phyloP scores from a whole-genome alignment of 2,329 filamentous ascomycete species.

The Cercospora nicotianae region DNA sequence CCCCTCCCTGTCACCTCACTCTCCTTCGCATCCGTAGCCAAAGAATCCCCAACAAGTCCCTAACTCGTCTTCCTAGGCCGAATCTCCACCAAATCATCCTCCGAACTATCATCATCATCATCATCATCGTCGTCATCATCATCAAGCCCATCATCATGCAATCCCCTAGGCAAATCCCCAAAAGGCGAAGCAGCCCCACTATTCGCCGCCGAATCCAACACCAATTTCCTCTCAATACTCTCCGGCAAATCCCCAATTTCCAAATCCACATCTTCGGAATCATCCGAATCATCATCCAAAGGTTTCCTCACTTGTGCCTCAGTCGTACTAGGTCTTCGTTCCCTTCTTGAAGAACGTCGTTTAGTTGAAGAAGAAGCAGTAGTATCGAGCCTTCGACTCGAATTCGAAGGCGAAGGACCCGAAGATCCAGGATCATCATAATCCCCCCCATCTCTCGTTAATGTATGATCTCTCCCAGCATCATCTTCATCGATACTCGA shows the following conservation, averaged over 20 bases:
- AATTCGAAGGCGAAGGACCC: not conserved
- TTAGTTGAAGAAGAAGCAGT: not conserved
- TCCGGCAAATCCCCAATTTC: slow-evolving; percentile 10
- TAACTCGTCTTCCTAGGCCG: slow-evolving; percentile 36
- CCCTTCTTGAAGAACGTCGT: slow-evolving; percentile 18
- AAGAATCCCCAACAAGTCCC: not conserved
- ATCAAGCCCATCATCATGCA: slow-evolving; percentile 22
- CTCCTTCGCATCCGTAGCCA: not conserved
- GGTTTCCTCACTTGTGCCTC: slow-evolving; percentile 38
- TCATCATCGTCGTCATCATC: slow-evolving; percentile 28
- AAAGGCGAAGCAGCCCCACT: slow-evolving; percentile 19
- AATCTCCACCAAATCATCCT: slow-evolving; percentile 39
- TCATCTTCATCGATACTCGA: slow-evolving; percentile 24
- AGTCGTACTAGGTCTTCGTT: slow-evolving; percentile 34
- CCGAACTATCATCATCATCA: slow-evolving; percentile 28
- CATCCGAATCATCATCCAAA: slow-evolving; percentile 35
- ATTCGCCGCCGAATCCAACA: slow-evolving; percentile 14
- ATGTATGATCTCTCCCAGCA: slow-evolving; percentile 39
- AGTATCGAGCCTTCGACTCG: not conserved
- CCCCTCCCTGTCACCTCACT: not conserved
- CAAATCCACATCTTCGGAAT: too few relatives aligned
- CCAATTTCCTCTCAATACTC: slow-evolving; percentile 21
- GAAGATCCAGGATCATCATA: slow-evolving; percentile 47
- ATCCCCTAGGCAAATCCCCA: slow-evolving; percentile 21
- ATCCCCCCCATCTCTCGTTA: slow-evolving; percentile 45